Conservation (phyloP, 345 rosid species). For the Gossypium mustelinum region DNA sequence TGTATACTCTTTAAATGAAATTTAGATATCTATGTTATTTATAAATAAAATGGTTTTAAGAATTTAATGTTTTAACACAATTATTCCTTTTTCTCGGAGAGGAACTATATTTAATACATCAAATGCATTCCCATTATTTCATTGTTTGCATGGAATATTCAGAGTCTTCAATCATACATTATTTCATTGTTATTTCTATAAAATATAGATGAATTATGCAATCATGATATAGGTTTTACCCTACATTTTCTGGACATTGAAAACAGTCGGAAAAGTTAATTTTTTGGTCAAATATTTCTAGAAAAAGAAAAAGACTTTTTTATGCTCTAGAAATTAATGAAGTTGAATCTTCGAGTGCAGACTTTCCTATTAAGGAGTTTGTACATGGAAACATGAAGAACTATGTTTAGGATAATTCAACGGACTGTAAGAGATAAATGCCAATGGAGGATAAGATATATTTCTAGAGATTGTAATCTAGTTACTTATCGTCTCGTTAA, state of each 20-base stretch:
- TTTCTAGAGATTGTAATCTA: too few relatives aligned
- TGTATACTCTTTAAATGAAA: rapidly evolving
- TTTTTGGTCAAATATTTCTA: neutral
- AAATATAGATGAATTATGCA: neutral
- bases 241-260: neutral
- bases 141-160: neutral
- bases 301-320: neutral
- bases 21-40: too few relatives aligned
- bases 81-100: too few relatives aligned
- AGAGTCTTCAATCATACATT: neutral
- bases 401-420: neutral
- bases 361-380: neutral
- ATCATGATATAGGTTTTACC: neutral
- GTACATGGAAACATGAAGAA: neutral
- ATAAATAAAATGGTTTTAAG: too few relatives aligned
- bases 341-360: neutral
- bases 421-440: too few relatives aligned
- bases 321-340: too few relatives aligned
- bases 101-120: neutral
- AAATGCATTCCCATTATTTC: neutral
- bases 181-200: neutral
- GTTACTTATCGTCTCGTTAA: too few relatives aligned
- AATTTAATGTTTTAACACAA: too few relatives aligned
- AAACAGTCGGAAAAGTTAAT: neutral
- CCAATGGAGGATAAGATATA: too few relatives aligned